phyloP scores from a whole-genome alignment of 345 rosid genomes.

The Citrus sp. region DNA sequence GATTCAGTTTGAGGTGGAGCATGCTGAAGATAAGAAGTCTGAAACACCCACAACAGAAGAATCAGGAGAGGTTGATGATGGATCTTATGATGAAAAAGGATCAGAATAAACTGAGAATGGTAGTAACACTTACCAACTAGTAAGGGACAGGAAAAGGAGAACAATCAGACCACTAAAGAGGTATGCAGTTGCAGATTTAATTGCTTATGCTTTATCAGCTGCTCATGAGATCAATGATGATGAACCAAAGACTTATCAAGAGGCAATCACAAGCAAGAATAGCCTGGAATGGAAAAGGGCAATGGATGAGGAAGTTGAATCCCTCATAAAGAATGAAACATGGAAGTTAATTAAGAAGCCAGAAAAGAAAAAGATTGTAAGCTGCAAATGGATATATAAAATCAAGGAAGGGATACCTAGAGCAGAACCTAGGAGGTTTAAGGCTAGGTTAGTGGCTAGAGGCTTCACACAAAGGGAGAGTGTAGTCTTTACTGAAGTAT shows the following conservation, averaged over 20 bases:
- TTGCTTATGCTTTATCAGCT: no score
- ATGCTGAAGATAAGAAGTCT: accelerated
- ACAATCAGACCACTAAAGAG: no score
- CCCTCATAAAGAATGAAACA: neutral
- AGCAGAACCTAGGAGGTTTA: neutral
- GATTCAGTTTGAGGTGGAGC: neutral
- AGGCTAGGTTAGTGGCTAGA: neutral
- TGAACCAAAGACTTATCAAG: neutral
- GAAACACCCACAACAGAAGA: no score
- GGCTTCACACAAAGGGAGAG: neutral
- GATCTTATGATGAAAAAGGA: no score
- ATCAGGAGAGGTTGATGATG: no score
- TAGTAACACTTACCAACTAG: no score
- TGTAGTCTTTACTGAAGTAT: neutral
- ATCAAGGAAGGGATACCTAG: neutral
- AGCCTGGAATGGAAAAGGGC: neutral
- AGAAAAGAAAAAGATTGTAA: neutral
- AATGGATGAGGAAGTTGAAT: neutral
- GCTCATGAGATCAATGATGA: neutral
- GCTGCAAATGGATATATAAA: neutral
- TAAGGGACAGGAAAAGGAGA: no score
- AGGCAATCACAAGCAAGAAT: neutral
- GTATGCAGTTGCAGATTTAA: no score
- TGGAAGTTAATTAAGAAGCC: neutral
- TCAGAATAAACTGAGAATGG: no score